These are phyloP conservation scores for Vicia villosa DNA, from an alignment of 306 rosid genomes.

Conservation along the genomic window DNA sequence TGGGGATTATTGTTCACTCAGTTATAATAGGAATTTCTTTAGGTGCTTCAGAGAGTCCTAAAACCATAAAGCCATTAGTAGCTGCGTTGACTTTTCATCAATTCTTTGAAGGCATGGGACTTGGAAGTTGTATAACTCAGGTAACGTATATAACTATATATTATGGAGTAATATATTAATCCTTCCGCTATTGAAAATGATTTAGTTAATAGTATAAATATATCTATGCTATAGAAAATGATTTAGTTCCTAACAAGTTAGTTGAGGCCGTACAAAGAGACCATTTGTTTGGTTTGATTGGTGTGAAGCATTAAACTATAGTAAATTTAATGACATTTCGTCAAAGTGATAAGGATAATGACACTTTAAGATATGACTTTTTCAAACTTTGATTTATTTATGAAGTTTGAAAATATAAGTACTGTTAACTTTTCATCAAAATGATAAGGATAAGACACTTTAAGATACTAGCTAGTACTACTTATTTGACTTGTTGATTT, in stretches of 20 bases:
- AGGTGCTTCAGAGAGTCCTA: slow-evolving; percentile 75
- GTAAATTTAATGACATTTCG: too few relatives aligned
- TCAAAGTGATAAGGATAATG: too few relatives aligned
- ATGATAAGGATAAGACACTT: neutral
- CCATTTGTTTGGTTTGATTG: neutral
- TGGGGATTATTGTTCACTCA: slow-evolving; percentile 83
- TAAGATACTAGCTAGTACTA: neutral
- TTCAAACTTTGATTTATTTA: neutral
- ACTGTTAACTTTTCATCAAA: neutral
- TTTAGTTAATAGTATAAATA: too few relatives aligned
- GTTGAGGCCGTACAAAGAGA: neutral
- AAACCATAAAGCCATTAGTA: slow-evolving; percentile 62
- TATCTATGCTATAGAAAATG: neutral
- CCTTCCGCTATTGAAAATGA: neutral
- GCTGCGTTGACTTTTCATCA: slow-evolving; percentile 85
- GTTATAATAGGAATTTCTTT: slow-evolving; percentile 77
- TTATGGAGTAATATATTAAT: neutral
- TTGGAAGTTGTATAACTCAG: slow-evolving; percentile 85
- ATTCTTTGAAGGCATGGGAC: slow-evolving; percentile 91
- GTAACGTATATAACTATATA: slow-evolving; percentile 27
- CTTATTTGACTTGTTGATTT: neutral
- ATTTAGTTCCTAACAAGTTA: neutral
- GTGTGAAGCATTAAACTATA: neutral
- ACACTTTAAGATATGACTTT: neutral
- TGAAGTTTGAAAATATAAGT: neutral